Conservation (phyloP, 768 basidiomycete genomes). For the Suillus luteus region DNA sequence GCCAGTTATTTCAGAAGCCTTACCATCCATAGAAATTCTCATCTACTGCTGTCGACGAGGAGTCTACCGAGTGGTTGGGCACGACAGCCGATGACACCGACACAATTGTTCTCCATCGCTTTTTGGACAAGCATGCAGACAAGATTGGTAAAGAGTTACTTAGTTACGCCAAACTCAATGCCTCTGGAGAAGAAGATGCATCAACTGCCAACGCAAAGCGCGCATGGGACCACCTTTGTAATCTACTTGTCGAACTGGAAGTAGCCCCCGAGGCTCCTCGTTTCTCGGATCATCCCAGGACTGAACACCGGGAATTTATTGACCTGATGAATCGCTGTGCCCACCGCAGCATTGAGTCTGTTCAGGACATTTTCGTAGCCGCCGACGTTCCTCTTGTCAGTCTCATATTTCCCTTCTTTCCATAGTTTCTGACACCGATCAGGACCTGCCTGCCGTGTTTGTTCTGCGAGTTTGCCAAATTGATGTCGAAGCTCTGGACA, state of each 20-base stretch:
- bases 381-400: conserved; percentile 49
- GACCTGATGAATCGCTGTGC: conserved; percentile 67
- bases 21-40: conserved; percentile 42
- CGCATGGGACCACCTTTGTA: conserved; percentile 84
- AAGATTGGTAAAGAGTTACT: conserved; percentile 87
- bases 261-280: conserved; percentile 67
- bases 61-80: conserved; percentile 70
- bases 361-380: conserved; percentile 68
- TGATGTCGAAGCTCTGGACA: conserved; percentile 77
- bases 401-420: conserved; percentile 2
- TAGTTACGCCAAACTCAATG: conserved; percentile 55
- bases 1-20: neutral
- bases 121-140: conserved; percentile 82
- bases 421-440: conserved; percentile 7
- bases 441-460: conserved; percentile 54
- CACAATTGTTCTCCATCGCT: conserved; percentile 79
- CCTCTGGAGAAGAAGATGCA: conserved; percentile 53
- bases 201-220: conserved; percentile 67
- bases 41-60: conserved; percentile 52
- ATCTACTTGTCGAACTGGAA: conserved; percentile 77
- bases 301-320: conserved; percentile 63
- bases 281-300: conserved; percentile 48
- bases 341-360: conserved; percentile 59
- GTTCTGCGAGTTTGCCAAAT: conserved; percentile 67
- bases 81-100: conserved; percentile 85